phyloP scores from a whole-genome alignment of 805 yeast genomes.

The Metschnikowia peoriensis region DNA sequence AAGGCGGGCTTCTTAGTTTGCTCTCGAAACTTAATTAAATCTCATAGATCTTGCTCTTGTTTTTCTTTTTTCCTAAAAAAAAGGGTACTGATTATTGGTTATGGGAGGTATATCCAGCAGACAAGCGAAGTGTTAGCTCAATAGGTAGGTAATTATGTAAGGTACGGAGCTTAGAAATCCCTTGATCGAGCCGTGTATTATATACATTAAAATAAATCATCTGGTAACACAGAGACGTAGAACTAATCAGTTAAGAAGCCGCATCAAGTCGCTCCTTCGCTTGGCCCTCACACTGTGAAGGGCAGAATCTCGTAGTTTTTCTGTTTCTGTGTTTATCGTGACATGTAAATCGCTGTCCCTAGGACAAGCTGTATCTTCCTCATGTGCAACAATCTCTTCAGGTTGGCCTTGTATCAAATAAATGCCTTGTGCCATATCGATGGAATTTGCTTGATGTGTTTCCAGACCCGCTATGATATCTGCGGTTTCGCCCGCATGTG shows the following conservation, averaged over 20 bases:
- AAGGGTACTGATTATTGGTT: too few species aligned
- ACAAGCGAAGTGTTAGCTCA: neutral
- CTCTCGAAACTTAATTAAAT: constrained; percentile 16
- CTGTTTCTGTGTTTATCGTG: neutral
- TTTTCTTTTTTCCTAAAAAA: too few species aligned
- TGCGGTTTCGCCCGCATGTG: neutral
- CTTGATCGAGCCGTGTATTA: neutral
- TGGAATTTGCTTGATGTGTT: neutral
- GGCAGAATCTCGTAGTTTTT: neutral
- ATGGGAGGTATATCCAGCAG: too few species aligned
- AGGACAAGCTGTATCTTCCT: neutral
- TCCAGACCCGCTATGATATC: too few species aligned
- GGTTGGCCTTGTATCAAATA: neutral
- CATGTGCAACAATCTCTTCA: neutral
- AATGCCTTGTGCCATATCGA: neutral
- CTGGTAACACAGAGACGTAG: too few species aligned
- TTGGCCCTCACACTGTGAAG: neutral
- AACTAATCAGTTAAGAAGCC: constrained; percentile 1
- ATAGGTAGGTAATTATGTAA: neutral
- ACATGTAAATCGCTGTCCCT: neutral
- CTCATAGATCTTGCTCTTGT: too few species aligned
- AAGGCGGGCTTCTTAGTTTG: constrained; percentile 16
- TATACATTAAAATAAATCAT: too few species aligned
- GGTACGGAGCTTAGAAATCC: neutral
- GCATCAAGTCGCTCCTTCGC: constrained; percentile 9